Conservation (phyloP, 2,329 filamentous ascomycete genomes). For the Fusarium praegraminearum region DNA sequence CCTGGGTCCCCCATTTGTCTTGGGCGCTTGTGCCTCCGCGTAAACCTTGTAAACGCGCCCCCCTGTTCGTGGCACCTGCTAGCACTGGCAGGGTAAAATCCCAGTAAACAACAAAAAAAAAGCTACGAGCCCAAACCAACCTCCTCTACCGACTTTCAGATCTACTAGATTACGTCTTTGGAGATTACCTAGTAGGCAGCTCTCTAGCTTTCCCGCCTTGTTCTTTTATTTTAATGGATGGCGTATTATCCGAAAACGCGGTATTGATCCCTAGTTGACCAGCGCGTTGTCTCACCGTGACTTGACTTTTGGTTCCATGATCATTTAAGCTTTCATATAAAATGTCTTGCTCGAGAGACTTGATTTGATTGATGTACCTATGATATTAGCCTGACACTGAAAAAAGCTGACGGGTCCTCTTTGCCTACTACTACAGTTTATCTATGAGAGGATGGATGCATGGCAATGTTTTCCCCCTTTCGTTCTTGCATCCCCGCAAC, state of each 20-base stretch:
- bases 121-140: constrained; percentile 9
- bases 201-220: constrained; percentile 30
- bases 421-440: constrained; percentile 2
- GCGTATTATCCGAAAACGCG: constrained; percentile 16
- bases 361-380: background rate
- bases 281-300: constrained; percentile 27
- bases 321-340: constrained; percentile 28
- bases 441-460: constrained; percentile 1
- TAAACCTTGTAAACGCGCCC: constrained; percentile 50
- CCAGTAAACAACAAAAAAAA: constrained; percentile 26
- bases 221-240: constrained; percentile 22
- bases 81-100: constrained; percentile 24
- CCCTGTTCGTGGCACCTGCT: constrained; percentile 35
- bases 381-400: constrained; percentile 29
- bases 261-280: constrained; percentile 3
- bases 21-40: constrained; percentile 46
- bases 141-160: constrained; percentile 30
- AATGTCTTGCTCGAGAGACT: constrained; percentile 21
- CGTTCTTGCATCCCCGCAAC: constrained; percentile 40
- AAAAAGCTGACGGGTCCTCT: constrained; percentile 35
- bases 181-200: constrained; percentile 8
- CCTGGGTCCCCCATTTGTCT: constrained; percentile 37
- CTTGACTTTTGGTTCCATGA: constrained; percentile 14
- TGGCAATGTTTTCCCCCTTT: constrained; percentile 26
- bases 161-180: constrained; percentile 17